phyloP scores from a whole-genome alignment of 2,329 filamentous ascomycete species.

The Colletotrichum eleusines region DNA sequence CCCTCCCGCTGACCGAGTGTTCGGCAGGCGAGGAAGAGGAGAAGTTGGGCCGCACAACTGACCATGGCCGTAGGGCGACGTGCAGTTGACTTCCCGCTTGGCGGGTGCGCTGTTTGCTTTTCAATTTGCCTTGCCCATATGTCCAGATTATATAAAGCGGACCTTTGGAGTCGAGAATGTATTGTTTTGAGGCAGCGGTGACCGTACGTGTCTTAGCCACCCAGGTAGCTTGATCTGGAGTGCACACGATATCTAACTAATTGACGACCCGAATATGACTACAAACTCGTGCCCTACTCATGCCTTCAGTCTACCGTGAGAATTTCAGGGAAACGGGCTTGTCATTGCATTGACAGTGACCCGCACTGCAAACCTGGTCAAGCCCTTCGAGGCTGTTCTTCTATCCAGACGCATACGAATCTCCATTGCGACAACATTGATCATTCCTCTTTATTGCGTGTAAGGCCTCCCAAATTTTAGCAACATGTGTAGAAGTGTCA shows the following conservation, averaged over 20 bases:
- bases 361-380: background rate
- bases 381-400: background rate
- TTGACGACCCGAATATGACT: background rate
- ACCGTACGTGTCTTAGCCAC: background rate
- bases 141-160: background rate
- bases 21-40: slow-evolving; percentile 5
- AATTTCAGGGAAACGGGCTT: background rate
- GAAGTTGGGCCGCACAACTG: background rate
- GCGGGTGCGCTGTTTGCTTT: background rate
- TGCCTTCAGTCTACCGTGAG: background rate
- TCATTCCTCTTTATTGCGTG: background rate
- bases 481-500: background rate
- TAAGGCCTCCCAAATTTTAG: background rate
- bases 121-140: background rate
- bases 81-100: background rate
- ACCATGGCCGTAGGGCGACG: background rate
- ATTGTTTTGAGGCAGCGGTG: background rate
- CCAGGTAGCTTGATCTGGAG: background rate
- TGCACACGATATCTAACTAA: background rate
- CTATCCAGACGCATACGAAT: background rate
- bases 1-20: slow-evolving; percentile 15
- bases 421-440: background rate
- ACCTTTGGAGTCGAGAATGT: background rate
- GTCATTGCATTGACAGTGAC: background rate
- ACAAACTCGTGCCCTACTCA: background rate